phyloP scores from a whole-genome alignment of 148 eudicot species.

The Heliamphora exappendiculata region DNA sequence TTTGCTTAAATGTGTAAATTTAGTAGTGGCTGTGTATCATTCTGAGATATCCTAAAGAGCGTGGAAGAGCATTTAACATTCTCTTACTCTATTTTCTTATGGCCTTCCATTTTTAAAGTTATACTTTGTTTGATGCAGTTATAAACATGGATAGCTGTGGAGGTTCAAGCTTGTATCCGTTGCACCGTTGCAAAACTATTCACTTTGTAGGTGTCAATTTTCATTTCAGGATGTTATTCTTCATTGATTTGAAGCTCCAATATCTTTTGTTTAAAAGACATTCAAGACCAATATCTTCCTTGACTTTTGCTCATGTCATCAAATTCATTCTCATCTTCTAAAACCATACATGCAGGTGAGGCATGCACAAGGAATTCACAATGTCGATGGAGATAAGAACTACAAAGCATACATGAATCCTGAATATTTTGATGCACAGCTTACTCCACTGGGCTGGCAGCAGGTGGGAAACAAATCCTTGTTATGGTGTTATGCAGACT shows the following conservation, averaged over 20 bases:
- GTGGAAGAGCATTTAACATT: background rate
- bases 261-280: slow-evolving; percentile 12
- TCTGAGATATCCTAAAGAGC: background rate
- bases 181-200: slow-evolving; percentile 80
- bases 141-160: slow-evolving; percentile 58
- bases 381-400: slow-evolving; percentile 86
- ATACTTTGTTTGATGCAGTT: slow-evolving; percentile 19
- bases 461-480: slow-evolving; percentile 49
- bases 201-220: slow-evolving; percentile 66
- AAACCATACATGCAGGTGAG: slow-evolving; percentile 61
- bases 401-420: slow-evolving; percentile 77
- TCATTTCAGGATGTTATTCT: slow-evolving; percentile 14
- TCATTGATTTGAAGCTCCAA: slow-evolving; percentile 16
- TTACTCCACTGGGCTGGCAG: slow-evolving; percentile 89
- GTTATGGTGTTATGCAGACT: background rate
- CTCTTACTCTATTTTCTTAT: background rate
- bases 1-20: background rate
- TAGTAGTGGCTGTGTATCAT: background rate
- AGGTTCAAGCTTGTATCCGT: slow-evolving; percentile 59
- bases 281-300: slow-evolving; percentile 21
- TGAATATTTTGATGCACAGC: slow-evolving; percentile 88
- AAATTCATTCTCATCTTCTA: slow-evolving; percentile 21
- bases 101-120: background rate
- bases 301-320: slow-evolving; percentile 18
- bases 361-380: slow-evolving; percentile 96